Conservation (phyloP, 2,329 filamentous ascomycete genomes). For the Penicillium sp. region DNA sequence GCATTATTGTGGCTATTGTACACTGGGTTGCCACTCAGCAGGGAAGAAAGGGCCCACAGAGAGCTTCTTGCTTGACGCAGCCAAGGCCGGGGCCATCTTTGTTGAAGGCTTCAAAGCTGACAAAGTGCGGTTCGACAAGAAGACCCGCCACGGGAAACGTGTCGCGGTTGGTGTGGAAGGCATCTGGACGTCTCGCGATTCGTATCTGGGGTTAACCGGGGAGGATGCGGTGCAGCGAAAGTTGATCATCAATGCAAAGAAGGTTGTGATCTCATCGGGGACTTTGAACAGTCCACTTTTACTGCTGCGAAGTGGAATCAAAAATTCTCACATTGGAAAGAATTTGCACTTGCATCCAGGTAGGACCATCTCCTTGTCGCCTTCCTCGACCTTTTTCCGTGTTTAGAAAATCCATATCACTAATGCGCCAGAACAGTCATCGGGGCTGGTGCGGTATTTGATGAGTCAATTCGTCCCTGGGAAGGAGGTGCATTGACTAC, state of each 20-base stretch:
- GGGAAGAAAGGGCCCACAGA: conserved; percentile 75
- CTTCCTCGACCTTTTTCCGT: not conserved
- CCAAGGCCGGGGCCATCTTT: conserved; percentile 68
- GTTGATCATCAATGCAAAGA: conserved; percentile 69
- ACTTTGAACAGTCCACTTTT: conserved; percentile 71
- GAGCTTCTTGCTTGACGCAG: conserved; percentile 73
- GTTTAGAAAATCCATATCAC: no score
- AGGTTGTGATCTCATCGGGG: conserved; percentile 72
- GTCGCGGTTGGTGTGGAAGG: conserved; percentile 67
- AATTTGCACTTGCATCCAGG: conserved; percentile 80
- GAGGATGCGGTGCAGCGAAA: conserved; percentile 49
- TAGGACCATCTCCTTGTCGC: conserved; percentile 30
- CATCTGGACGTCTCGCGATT: conserved; percentile 67
- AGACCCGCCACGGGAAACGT: conserved; percentile 40
- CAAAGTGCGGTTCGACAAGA: conserved; percentile 56
- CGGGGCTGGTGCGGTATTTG: conserved; percentile 54
- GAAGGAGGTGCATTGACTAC: conserved; percentile 74
- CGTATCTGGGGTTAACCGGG: conserved; percentile 52
- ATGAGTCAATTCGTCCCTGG: conserved; percentile 65
- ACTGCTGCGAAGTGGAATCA: conserved; percentile 70
- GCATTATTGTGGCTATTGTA: conserved; percentile 68
- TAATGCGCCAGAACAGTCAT: conserved; percentile 24
- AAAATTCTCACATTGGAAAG: conserved; percentile 72
- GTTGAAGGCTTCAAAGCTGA: conserved; percentile 75
- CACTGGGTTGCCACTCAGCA: conserved; percentile 54